Conservation (phyloP, 1,139 yeast genomes). For the Candida glucosophila region DNA sequence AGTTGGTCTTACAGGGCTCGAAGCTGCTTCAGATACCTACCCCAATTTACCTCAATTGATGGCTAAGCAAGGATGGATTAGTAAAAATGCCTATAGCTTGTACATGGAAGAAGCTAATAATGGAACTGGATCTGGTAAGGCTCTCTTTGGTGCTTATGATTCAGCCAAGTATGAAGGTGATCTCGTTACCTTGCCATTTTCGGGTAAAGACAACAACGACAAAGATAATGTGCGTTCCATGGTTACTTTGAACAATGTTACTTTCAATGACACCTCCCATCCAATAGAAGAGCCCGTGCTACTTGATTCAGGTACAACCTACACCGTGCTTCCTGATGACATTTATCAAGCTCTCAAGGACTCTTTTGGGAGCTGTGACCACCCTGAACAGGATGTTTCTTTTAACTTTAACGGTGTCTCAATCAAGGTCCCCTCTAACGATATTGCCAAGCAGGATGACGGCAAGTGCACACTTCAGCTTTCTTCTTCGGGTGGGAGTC, state of each 20-base stretch:
- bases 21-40: slow-evolving; percentile 10
- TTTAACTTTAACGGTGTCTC: slow-evolving; percentile 1
- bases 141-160: slow-evolving; percentile 24
- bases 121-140: slow-evolving; percentile 16
- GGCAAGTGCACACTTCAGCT: slow-evolving; percentile 22
- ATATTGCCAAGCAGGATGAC: slow-evolving; percentile 5
- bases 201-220: slow-evolving; percentile 1
- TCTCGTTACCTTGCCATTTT: slow-evolving; percentile 5
- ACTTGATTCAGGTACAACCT: slow-evolving; percentile 22
- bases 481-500: slow-evolving; percentile 19
- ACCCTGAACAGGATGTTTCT: slow-evolving; percentile 1
- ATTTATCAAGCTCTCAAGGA: too few relatives aligned
- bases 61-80: slow-evolving; percentile 17
- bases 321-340: slow-evolving; percentile 14
- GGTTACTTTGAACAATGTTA: slow-evolving; percentile 1
- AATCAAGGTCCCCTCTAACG: slow-evolving; percentile 1
- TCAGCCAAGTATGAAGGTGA: slow-evolving; percentile 16
- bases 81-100: slow-evolving; percentile 24
- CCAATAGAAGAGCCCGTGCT: slow-evolving; percentile 1
- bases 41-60: slow-evolving; percentile 19
- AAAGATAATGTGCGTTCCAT: slow-evolving; percentile 1
- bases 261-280: slow-evolving; percentile 3
- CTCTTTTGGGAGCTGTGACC: neutral
- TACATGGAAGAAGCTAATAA: slow-evolving; percentile 18
- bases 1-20: slow-evolving; percentile 13